A percentile compares a stretch with the other conserved stretches of the same genome.
phyloP scores from a whole-genome alignment of 441 rosid genomes.

The Adansonia rubrostipa region DNA sequence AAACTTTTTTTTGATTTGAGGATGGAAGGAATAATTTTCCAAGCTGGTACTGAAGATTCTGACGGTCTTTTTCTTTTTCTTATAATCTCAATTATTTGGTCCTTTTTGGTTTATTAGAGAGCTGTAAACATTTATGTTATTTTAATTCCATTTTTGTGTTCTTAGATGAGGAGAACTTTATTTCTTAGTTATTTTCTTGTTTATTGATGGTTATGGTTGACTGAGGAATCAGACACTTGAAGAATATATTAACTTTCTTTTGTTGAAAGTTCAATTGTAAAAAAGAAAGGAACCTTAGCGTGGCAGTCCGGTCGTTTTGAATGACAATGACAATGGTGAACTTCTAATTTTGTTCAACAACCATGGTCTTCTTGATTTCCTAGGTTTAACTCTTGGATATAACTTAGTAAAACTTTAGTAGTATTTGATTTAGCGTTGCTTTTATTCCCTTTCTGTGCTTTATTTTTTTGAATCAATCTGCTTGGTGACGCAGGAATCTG shows the following conservation, averaged over 20 bases:
- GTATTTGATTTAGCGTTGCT: slow-evolving; percentile 6
- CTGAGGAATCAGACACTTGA: slow-evolving; percentile 14
- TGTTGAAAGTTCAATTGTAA: slow-evolving; percentile 14
- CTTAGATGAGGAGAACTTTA: background rate
- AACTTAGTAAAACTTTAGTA: background rate
- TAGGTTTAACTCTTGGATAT: background rate
- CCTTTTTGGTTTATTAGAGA: background rate
- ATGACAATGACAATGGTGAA: slow-evolving; percentile 18
- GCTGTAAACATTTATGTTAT: background rate
- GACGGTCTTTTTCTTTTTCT: background rate
- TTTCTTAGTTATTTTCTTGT: background rate
- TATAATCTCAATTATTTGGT: background rate
- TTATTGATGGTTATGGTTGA: slow-evolving; percentile 17
- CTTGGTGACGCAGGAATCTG: slow-evolving; percentile 58
- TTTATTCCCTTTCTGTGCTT: background rate
- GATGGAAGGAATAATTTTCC: slow-evolving; percentile 14
- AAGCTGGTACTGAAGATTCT: slow-evolving; percentile 7
- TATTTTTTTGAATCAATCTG: slow-evolving; percentile 5
- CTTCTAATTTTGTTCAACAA: slow-evolving; percentile 18
- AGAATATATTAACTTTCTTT: slow-evolving; percentile 16
- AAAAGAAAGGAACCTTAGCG: slow-evolving; percentile 22
- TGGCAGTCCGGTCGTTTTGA: slow-evolving; percentile 32
- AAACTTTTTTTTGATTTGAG: slow-evolving; percentile 4
- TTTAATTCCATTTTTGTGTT: background rate
- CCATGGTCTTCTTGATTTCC: background rate